phyloP scores from a whole-genome alignment of 2,329 filamentous ascomycete species.

The Calonectria ilicicola region DNA sequence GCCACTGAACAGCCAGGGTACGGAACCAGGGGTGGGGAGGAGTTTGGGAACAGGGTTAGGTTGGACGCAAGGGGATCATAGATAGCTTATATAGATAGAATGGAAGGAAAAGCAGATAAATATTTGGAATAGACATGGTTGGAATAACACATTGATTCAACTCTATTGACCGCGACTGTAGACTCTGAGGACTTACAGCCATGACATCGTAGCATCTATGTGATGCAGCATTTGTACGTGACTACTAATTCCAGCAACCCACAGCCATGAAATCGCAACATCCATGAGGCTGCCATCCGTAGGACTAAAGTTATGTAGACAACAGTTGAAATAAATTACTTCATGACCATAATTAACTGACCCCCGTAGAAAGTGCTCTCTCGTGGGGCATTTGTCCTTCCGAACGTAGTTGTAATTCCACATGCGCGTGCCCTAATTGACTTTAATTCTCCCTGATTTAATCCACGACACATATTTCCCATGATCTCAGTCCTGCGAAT shows the following conservation, averaged over 20 bases:
- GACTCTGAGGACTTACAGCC: no score
- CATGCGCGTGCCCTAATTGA: neutral
- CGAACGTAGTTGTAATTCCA: neutral
- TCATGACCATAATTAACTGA: neutral
- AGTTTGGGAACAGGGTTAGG: neutral
- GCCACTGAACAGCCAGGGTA: neutral
- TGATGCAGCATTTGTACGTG: no score
- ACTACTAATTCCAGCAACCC: no score
- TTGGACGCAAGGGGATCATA: neutral
- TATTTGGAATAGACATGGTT: neutral
- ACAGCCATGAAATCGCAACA: no score
- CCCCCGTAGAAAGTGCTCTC: neutral
- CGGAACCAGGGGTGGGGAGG: neutral
- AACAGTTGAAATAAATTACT: neutral
- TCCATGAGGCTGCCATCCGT: no score
- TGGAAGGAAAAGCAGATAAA: neutral
- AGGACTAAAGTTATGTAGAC: no score
- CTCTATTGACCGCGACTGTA: neutral
- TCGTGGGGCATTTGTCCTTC: neutral
- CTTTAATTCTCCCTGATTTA: neutral
- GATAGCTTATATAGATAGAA: neutral
- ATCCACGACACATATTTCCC: neutral
- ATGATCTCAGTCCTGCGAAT: neutral
- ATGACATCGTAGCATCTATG: no score
- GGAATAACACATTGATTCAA: neutral